Base-by-base conservation (phyloP, 2,329 filamentous ascomycete species). In the Zymoseptoria pseudotritici region DNA sequence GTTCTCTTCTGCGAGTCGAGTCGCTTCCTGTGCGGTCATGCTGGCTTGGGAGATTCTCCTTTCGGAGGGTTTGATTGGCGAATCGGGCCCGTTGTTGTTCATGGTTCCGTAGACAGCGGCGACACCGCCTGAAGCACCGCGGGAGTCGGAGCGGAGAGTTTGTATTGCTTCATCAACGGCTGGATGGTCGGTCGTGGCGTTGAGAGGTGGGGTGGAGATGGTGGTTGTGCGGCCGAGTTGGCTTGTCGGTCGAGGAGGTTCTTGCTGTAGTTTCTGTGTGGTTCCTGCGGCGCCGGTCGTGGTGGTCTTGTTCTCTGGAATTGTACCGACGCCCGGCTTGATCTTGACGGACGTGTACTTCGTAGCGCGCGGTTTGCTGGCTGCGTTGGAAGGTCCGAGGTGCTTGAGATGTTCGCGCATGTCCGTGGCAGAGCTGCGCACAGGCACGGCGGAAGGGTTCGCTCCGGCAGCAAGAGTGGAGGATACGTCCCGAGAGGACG, bases 301-400 rank as follows among this genome's bases (percentile, higher is more conserved):
- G 1, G 69, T 69, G 9, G 69, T 58, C 24, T 69, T 65, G 53
- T 68, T 70, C 62, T 79, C 79, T 6, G 77, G 71, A 56, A 76
- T 75, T 29, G 77, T 77, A 65, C 66, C 75, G 58, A 70, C 71
- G 13, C 78, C 82, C 13, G 83, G 84, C 71, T 87, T 87, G 72
- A 87, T 86, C 72, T 86, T 87, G 63, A 87, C 84, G 9, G 79
- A 80, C 59, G 80, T 80, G 71, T 83, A 86, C 42, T 84, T 82
- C 6, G 85, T 87, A 42, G 80, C 74, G 57, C 83, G 82, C 2
- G 85, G 85, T 50, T 80, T 77, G 63, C 78, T 84, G 20, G 85
- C 85, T 17, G 82, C 76, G 65, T 87, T 87, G 19, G 83, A 86
- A 0, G 85, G 85, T 4, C 85, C 85, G 2, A 87, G 77, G 67